phyloP scores from a whole-genome alignment of 441 rosid species.

The Arabidopsis lyrata region DNA sequence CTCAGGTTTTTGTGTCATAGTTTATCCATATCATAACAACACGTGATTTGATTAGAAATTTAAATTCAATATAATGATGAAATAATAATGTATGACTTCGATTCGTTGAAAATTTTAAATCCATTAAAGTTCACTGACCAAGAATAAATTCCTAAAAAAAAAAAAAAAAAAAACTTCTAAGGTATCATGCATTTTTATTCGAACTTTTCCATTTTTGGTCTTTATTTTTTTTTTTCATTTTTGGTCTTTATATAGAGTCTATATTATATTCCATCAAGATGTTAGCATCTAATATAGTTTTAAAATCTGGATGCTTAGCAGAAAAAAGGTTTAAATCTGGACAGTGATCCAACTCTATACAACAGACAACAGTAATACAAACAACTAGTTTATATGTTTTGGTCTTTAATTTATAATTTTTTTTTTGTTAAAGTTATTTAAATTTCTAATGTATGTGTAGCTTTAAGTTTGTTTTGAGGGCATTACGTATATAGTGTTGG shows the following conservation, averaged over 20 bases:
- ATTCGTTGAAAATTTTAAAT: background rate
- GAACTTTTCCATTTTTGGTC: background rate
- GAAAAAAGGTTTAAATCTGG: background rate
- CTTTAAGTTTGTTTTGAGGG: background rate
- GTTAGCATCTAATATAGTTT: background rate
- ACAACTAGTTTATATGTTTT: background rate
- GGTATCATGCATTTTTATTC: background rate
- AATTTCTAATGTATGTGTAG: conserved; percentile 2
- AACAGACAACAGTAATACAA: background rate
- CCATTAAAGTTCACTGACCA: background rate
- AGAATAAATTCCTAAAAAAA: no score
- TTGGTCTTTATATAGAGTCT: background rate
- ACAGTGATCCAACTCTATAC: background rate
- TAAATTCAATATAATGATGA: background rate
- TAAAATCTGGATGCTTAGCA: no score
- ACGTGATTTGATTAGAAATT: background rate
- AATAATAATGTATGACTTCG: background rate
- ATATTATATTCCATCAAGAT: background rate
- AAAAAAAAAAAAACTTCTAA: no score
- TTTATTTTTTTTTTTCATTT: background rate
- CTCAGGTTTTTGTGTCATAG: background rate
- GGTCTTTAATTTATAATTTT: background rate
- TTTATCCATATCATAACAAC: background rate
- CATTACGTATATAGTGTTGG: conserved; percentile 7
- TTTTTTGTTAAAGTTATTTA: background rate